Conservation (phyloP, 495 filamentous ascomycete species). For the Penicillium dipodomyicola region DNA sequence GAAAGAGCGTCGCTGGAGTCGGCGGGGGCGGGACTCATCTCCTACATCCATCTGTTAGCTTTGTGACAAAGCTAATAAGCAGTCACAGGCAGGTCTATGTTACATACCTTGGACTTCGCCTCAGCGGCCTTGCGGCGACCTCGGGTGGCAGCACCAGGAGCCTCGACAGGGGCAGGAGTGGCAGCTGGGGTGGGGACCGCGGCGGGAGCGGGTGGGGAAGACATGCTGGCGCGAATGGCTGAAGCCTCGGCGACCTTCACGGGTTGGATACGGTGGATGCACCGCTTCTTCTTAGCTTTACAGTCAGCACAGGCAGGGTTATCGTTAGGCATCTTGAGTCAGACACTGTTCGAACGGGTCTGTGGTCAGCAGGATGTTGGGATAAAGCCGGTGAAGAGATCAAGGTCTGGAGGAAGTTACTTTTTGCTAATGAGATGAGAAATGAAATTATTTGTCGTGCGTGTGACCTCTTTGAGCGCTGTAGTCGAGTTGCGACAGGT, state of each 20-base stretch:
- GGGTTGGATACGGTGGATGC: constrained; percentile 10
- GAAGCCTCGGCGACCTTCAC: background rate
- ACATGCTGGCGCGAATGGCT: background rate
- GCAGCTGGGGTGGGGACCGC: background rate
- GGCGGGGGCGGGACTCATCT: background rate
- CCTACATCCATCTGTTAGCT: background rate
- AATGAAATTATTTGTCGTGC: background rate
- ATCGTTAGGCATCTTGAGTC: constrained; percentile 8
- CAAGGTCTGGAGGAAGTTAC: background rate
- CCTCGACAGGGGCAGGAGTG: background rate
- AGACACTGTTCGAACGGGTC: constrained; percentile 5
- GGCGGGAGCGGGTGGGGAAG: background rate
- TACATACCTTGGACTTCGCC: background rate
- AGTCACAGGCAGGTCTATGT: background rate
- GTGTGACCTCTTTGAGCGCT: background rate
- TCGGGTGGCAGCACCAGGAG: background rate
- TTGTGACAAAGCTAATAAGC: background rate
- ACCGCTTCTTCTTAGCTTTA: constrained; percentile 23
- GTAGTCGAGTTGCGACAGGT: background rate
- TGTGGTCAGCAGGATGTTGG: background rate
- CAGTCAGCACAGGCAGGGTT: constrained; percentile 19
- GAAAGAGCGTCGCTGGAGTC: constrained; percentile 1
- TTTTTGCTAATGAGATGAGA: background rate
- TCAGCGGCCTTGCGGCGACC: background rate
- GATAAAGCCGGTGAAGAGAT: background rate